These are phyloP conservation scores for Coniochaeta prunicola DNA, from an alignment of 2,329 filamentous ascomycete genomes.

Conservation along the genomic window DNA sequence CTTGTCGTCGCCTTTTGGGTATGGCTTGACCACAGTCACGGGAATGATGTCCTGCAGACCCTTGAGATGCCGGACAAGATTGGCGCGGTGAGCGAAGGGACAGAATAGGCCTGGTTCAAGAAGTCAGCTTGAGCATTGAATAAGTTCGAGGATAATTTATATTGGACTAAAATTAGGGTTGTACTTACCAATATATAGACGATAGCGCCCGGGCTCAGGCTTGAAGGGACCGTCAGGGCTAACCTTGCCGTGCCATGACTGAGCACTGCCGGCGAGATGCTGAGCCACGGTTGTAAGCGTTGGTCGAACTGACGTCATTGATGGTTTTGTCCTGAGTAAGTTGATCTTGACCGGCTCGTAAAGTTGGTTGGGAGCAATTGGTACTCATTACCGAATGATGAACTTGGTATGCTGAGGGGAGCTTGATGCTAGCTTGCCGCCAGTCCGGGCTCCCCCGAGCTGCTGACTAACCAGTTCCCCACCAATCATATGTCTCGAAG, in stretches of 20 bases:
- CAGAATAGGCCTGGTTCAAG: conserved; percentile 49
- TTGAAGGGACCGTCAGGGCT: conserved; percentile 14
- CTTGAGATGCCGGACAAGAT: conserved; percentile 50
- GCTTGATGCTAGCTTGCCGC: too few species aligned
- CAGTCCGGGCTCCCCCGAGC: too few species aligned
- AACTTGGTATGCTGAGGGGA: neutral
- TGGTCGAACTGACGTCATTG: conserved; percentile 1
- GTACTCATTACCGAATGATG: neutral
- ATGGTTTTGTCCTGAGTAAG: neutral
- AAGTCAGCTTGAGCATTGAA: conserved; percentile 6
- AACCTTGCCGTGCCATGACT: conserved; percentile 20
- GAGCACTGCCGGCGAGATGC: conserved; percentile 11
- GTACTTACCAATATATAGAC: conserved; percentile 20
- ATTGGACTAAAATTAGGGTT: neutral
- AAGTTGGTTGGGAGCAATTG: neutral
- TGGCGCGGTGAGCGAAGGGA: conserved; percentile 55
- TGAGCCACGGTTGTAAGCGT: conserved; percentile 9
- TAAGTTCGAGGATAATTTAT: too few species aligned
- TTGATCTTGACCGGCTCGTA: neutral
- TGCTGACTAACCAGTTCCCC: too few species aligned
- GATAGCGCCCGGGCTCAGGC: conserved; percentile 18
- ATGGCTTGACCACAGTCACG: conserved; percentile 54
- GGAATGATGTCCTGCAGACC: conserved; percentile 46
- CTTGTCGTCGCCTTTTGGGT: conserved; percentile 56
- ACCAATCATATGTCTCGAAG: too few species aligned